Conservation (phyloP, 306 rosid genomes). For the Corylus avellana region DNA sequence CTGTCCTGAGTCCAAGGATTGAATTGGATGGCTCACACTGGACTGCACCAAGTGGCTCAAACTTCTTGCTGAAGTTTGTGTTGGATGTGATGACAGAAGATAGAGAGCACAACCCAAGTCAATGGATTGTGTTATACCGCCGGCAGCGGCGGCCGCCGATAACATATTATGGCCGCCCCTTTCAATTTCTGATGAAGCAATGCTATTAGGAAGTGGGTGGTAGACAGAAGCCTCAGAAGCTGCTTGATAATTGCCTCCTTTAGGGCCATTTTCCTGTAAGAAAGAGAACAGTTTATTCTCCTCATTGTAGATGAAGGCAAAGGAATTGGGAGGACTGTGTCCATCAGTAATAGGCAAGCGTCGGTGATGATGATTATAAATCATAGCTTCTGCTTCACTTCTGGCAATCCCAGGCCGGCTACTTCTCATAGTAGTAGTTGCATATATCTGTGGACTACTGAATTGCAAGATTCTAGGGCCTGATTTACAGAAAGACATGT, state of each 20-base stretch:
- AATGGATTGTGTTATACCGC: slow-evolving; percentile 30
- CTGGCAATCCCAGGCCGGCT: slow-evolving; percentile 31
- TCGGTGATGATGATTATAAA: slow-evolving; percentile 10
- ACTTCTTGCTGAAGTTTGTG: slow-evolving; percentile 30
- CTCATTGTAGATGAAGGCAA: slow-evolving; percentile 16
- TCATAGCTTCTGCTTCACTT: slow-evolving; percentile 30
- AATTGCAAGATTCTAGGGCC: slow-evolving; percentile 59
- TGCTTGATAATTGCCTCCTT: slow-evolving; percentile 14
- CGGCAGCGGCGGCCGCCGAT: not conserved
- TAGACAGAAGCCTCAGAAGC: slow-evolving; percentile 18
- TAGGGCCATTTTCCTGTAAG: slow-evolving; percentile 32
- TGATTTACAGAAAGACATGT: slow-evolving; percentile 20
- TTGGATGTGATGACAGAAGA: slow-evolving; percentile 59
- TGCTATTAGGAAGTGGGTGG: slow-evolving; percentile 29
- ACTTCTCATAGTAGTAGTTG: slow-evolving; percentile 23
- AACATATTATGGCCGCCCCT: slow-evolving; percentile 19
- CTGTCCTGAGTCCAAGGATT: slow-evolving; percentile 26
- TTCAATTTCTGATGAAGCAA: slow-evolving; percentile 26
- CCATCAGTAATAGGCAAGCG: slow-evolving; percentile 4
- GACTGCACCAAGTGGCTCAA: slow-evolving; percentile 27
- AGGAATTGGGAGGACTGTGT: slow-evolving; percentile 29
- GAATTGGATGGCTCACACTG: slow-evolving; percentile 27
- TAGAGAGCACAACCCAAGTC: slow-evolving; percentile 62
- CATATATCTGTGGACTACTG: slow-evolving; percentile 43
- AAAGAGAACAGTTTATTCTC: slow-evolving; percentile 27